Evolutionary conservation across 257 asterid genomes (phyloP).

Genomic region (Plantago ovata): DNA sequence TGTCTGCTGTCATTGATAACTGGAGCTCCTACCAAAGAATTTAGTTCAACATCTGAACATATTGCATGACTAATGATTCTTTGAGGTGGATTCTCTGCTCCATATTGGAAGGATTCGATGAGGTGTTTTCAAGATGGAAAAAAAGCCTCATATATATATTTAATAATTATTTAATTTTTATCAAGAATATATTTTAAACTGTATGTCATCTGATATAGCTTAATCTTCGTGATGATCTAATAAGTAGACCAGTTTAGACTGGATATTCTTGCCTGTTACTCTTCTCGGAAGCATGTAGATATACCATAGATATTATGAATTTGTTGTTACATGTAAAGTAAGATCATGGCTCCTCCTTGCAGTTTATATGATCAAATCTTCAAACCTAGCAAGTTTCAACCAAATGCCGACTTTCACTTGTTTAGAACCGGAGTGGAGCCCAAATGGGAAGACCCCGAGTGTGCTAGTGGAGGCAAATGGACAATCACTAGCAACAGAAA

Average conservation of each 20-base stretch:
- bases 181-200: not conserved
- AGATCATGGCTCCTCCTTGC: constrained; percentile 30
- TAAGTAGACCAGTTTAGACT: not conserved
- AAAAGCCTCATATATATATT: not conserved
- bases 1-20: no score
- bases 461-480: constrained; percentile 96
- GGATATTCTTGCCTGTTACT: not conserved
- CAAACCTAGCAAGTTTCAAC: constrained; percentile 75
- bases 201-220: not conserved
- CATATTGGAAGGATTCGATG: not conserved
- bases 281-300: constrained; percentile 1
- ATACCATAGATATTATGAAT: not conserved
- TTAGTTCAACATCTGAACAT: no score
- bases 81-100: no score
- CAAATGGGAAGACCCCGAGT: constrained; percentile 99
- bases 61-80: no score
- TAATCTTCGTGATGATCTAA: not conserved
- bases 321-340: constrained; percentile 10
- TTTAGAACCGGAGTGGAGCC: constrained; percentile 91
- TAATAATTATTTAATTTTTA: not conserved
- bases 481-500: constrained; percentile 50
- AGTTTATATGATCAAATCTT: constrained; percentile 81
- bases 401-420: constrained; percentile 80
- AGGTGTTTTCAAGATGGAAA: not conserved
- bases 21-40: no score